Percentiles rank a stretch among this genome's conserved stretches.
Conservation (phyloP, 257 asterid species). For the Mitragyna speciosa region DNA sequence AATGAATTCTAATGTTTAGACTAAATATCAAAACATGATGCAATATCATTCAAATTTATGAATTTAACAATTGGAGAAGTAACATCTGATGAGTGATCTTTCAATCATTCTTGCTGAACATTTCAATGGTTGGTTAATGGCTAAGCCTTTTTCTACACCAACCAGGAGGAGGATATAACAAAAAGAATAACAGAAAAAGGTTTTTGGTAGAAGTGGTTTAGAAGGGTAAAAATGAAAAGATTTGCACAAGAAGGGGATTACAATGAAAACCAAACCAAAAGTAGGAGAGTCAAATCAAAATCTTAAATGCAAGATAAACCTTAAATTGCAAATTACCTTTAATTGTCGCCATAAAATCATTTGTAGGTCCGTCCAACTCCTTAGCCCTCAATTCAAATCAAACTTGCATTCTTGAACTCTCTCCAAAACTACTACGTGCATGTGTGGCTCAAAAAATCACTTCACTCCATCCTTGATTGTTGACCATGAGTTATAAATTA, state of each 20-base stretch:
- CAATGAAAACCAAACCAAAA: neutral
- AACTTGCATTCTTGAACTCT: conserved; percentile 11
- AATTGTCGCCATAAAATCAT: neutral
- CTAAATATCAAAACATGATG: neutral
- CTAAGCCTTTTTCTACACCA: conserved; percentile 3
- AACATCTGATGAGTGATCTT: neutral
- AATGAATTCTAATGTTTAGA: neutral
- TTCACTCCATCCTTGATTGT: neutral
- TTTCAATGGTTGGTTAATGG: conserved; percentile 4
- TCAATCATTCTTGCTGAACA: too few relatives aligned
- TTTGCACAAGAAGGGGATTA: neutral
- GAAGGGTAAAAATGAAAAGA: neutral
- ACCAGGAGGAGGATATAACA: neutral
- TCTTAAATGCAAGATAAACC: neutral
- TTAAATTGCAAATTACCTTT: neutral
- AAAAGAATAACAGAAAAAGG: neutral
- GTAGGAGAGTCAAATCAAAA: neutral
- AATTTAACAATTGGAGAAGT: neutral
- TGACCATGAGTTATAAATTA: neutral
- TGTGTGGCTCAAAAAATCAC: conserved; percentile 22
- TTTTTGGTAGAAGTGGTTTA: neutral
- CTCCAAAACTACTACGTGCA: conserved; percentile 10
- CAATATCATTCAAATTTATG: neutral
- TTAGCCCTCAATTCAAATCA: neutral
- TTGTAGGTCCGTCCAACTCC: conserved; percentile 6